These are phyloP conservation scores for Melampsora larici-populina DNA, from an alignment of 1,284 basidiomycete genomes.

Conservation along the genomic window DNA sequence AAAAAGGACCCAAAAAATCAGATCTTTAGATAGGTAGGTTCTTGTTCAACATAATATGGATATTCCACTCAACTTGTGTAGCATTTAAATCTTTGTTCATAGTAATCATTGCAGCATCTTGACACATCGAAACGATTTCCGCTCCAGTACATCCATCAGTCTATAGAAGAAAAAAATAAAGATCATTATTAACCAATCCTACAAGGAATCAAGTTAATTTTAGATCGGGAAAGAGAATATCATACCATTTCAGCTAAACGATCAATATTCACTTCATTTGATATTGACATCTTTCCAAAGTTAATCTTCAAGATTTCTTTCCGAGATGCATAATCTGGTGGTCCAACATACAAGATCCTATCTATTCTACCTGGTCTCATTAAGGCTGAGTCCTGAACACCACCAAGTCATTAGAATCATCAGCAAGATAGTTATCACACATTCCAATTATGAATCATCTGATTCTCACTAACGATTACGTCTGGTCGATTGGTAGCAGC, in stretches of 20 bases:
- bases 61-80: slow-evolving; percentile 60
- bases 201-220: background rate
- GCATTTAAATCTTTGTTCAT: slow-evolving; percentile 82
- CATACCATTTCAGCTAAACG: slow-evolving; percentile 71
- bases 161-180: slow-evolving; percentile 56
- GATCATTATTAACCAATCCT: slow-evolving; percentile 3
- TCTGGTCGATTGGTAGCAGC: slow-evolving; percentile 96
- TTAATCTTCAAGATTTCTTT: slow-evolving; percentile 80
- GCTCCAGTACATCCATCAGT: slow-evolving; percentile 94
- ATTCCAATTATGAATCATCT: background rate
- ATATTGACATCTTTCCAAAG: slow-evolving; percentile 74
- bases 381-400: slow-evolving; percentile 76
- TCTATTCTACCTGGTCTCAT: slow-evolving; percentile 95
- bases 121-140: slow-evolving; percentile 85
- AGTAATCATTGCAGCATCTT: slow-evolving; percentile 87
- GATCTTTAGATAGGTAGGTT: background rate
- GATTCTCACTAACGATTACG: slow-evolving; percentile 64
- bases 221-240: slow-evolving; percentile 46
- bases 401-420: background rate
- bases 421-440: background rate
- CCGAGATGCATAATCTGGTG: slow-evolving; percentile 74
- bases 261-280: slow-evolving; percentile 65
- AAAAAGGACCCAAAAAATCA: background rate
- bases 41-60: background rate
- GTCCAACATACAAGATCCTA: slow-evolving; percentile 88